Percentiles rank a stretch among this genome's conserved stretches.
phyloP scores from a whole-genome alignment of 495 filamentous ascomycete genomes.

The Aspergillus haitiensis region DNA sequence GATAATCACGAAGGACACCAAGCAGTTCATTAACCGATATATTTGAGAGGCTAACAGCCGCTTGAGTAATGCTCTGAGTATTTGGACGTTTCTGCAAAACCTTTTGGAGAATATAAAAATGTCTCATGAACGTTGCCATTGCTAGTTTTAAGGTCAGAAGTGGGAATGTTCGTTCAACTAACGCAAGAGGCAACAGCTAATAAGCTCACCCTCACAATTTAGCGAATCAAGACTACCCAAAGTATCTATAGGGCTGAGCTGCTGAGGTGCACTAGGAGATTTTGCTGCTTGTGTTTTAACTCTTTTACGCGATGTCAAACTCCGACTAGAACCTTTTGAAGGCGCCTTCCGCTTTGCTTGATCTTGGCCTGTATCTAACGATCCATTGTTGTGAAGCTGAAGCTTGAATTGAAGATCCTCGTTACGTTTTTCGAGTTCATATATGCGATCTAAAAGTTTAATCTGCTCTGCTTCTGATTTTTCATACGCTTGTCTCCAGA shows the following conservation, averaged over 20 bases:
- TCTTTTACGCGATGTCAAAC: conserved; percentile 22
- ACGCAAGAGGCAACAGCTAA: not conserved
- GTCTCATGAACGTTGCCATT: conserved; percentile 33
- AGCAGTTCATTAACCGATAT: conserved; percentile 25
- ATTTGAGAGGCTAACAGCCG: conserved; percentile 33
- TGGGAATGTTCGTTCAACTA: not conserved
- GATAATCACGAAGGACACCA: conserved; percentile 15
- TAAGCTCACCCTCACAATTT: conserved; percentile 18
- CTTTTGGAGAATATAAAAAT: conserved; percentile 37
- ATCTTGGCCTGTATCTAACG: conserved; percentile 7
- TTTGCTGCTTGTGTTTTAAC: conserved; percentile 23
- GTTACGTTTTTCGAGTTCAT: conserved; percentile 42
- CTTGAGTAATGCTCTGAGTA: conserved; percentile 22
- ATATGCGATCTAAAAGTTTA: conserved; percentile 43
- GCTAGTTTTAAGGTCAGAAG: conserved; percentile 1
- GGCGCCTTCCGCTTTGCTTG: conserved; percentile 32
- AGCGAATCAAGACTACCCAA: not conserved
- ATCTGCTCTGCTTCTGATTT: conserved; percentile 47
- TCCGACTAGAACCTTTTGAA: conserved; percentile 8
- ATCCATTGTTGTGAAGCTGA: conserved; percentile 10
- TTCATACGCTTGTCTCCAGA: conserved; percentile 53
- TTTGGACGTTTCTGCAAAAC: conserved; percentile 32
- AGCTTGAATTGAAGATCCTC: conserved; percentile 28
- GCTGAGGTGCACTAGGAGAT: not conserved
- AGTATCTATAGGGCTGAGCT: not conserved